A percentile compares a stretch with the other conserved stretches of the same genome.
Evolutionary conservation across 1,139 yeast genomes (phyloP).

Genomic region (Suhomyces kunorum): DNA sequence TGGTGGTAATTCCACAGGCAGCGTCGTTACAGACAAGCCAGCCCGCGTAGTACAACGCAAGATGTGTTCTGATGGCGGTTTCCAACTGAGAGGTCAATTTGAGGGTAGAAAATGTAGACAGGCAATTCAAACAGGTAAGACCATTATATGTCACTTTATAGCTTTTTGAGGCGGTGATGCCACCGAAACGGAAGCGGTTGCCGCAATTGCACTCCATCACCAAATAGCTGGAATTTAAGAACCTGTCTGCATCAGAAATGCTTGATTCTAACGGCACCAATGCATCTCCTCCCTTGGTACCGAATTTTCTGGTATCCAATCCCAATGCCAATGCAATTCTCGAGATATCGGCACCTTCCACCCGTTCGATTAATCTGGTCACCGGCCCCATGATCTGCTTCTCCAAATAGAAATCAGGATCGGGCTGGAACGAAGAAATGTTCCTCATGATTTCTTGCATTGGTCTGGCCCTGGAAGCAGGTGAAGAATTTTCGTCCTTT

Average conservation of each 20-base stretch:
- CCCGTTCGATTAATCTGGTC: constrained; percentile 79
- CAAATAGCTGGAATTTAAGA: constrained; percentile 61
- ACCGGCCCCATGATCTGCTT: constrained; percentile 91
- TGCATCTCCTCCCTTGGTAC: constrained; percentile 40
- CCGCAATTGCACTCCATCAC: constrained; percentile 67
- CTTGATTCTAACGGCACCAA: constrained; percentile 75
- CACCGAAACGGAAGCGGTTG: constrained; percentile 64
- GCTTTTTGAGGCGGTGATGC: constrained; percentile 62
- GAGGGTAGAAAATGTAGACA: constrained; percentile 49
- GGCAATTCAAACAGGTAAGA: constrained; percentile 66
- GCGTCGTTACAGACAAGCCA: constrained; percentile 84
- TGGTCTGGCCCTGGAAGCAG: constrained; percentile 80
- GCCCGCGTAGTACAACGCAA: constrained; percentile 78
- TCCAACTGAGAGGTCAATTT: constrained; percentile 75
- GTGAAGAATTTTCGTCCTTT: constrained; percentile 40
- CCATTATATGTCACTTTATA: constrained; percentile 68
- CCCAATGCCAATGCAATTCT: constrained; percentile 79
- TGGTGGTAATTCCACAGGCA: constrained; percentile 77
- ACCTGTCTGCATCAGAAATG: constrained; percentile 79
- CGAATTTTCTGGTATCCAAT: constrained; percentile 67
- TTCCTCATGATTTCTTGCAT: constrained; percentile 66
- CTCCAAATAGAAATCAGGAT: constrained; percentile 76
- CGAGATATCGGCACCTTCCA: constrained; percentile 83
- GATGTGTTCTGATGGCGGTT: constrained; percentile 62
- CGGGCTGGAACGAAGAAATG: constrained; percentile 59